Evolutionary conservation across 345 rosid species (phyloP), one percentile per base, ranked within the genome.

Genomic region (Punica granatum): DNA sequence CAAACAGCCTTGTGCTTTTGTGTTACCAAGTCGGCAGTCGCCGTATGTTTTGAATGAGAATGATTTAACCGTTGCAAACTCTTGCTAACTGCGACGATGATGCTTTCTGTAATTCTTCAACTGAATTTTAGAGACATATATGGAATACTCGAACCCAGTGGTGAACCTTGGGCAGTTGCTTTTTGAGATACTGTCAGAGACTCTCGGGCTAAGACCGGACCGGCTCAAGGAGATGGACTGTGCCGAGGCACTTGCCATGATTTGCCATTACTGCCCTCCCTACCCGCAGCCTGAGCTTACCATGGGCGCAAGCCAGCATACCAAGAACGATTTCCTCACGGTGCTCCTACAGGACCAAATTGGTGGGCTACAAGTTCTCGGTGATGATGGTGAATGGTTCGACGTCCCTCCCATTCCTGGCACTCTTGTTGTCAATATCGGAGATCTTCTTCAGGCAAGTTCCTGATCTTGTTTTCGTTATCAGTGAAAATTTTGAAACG

Each of bases 311-410:
- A 73, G 76, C 74, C 58, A 69, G 44, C 88, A 82, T 34, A 28
- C 83, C 1, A 88, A 82, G 72, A 64, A 25, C 31, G 71, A 75
- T 68, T 88, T 85, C 71, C 66, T 88, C 33, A 79, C 87, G 0
- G 77, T 88, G n/a, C 88, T 88, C 58, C 77, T 83, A n/a, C 89
- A 83, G 18, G 88, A 87, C 75, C 73, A 80, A 23, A 74, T 85
- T 1, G 86, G 82, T 54, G 89, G 89, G 21, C 92, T 87, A 61
- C 89, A 87, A 36, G 79, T 83, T 58, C 71, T 44, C 3, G 78
- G 70, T 26, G 48, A 28, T 16, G 60, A 78, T n/a, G 65, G 79
- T 12, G 70, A 43, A 18, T 83, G 88, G 86, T 11, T 85, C 31
- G 83, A 83, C 75, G 79, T 85, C 39, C 80, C 82, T 41, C 75